phyloP scores from a whole-genome alignment of 148 eudicot genomes.

The Rhododendron ferrugineum region DNA sequence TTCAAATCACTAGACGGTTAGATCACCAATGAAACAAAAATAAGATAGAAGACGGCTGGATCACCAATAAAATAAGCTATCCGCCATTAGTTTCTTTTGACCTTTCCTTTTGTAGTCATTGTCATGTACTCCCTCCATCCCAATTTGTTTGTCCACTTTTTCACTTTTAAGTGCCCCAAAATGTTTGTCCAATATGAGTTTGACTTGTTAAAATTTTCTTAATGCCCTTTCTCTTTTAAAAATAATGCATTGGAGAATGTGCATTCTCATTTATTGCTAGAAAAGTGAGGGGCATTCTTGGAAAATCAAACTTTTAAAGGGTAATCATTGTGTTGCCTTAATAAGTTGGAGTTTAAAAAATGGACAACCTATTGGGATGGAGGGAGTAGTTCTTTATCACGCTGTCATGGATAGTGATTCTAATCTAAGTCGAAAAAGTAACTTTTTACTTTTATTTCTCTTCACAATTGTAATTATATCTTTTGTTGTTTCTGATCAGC shows the following conservation, averaged over 20 bases:
- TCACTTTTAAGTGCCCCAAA: neutral
- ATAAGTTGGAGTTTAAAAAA: neutral
- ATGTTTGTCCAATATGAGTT: neutral
- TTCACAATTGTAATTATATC: neutral
- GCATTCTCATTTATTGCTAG: neutral
- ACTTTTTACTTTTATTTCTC: neutral
- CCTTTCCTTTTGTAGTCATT: conserved; percentile 4
- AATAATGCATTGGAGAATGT: neutral
- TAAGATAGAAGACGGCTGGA: neutral
- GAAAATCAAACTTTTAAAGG: neutral
- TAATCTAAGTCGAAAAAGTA: neutral
- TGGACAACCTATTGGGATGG: neutral
- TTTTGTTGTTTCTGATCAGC: conserved; percentile 32
- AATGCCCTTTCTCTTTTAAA: neutral
- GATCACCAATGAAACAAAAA: neutral
- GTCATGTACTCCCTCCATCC: neutral
- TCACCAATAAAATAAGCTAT: neutral
- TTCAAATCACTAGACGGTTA: neutral
- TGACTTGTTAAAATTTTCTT: neutral
- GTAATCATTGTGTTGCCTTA: neutral
- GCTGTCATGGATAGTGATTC: neutral
- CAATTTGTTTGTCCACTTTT: neutral
- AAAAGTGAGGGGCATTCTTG: neutral
- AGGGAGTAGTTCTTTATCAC: neutral
- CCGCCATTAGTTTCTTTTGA: neutral